Base-by-base conservation (phyloP, 306 rosid genomes). In the Rosa chinensis region DNA sequence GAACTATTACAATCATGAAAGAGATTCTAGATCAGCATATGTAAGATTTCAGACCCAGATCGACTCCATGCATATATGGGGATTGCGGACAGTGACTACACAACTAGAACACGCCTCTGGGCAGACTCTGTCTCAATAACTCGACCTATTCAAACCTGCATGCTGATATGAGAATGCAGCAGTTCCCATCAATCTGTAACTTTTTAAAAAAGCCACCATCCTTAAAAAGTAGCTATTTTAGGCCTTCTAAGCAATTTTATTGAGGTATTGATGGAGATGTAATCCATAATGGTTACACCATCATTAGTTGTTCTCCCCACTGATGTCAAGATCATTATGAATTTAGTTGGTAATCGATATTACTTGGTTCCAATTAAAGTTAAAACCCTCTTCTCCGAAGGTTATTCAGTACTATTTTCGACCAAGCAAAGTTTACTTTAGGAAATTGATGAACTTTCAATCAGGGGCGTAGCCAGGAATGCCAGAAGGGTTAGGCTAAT, bases 61-160 rank as follows among this genome's bases (percentile, higher is more conserved):
- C 52, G 82, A 66, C 81, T 64, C 76, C 73, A 85, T 87, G 84
- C 77, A 61, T 64, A 7, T 7, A 8, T 35, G 43, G 43, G 45
- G 70, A 37, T 66, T 8, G 23, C 55, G 83, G 92, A 91, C 62
- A 75, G 81, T 76, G 90, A 91, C 94, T 82, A 73, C 82, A 84
- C 92, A 8, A n/a, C 72, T 0, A 20, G 28, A 64, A 64, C 70
- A 35, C 12, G 73, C 78, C 82, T 53, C 4, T 37, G 35, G 64
- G 16, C 35, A 37, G 37, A 52, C 12, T 0, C 23, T n/a, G 20
- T 20, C 35, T 8, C 72, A 32, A 45, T 3, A 1, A 32, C 11
- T 67, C 49, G 7, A 3, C 71, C 71, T 8, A 67, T 40, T 67
- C 72, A 47, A 16, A 5, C 20, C 20, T 59, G 28, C 62, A 53